Evolutionary conservation across 1,284 basidiomycete genomes (phyloP), one percentile per base, ranked within the genome.

Genomic region (Xerocomus minutiporus): DNA sequence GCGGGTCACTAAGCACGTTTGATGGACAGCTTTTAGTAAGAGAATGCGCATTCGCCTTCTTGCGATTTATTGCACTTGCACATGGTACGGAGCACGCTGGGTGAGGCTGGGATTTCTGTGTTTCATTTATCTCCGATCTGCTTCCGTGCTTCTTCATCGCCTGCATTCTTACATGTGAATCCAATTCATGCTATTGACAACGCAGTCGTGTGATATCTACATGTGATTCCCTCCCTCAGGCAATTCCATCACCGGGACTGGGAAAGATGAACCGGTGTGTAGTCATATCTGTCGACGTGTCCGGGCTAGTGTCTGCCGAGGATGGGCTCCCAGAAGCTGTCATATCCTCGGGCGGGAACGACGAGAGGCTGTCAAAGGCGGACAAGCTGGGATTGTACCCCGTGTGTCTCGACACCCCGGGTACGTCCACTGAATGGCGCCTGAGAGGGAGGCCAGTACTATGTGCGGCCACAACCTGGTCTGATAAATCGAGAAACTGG

Each of bases 401-500:
- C 34, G 47, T 25, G 26, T 47, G 46, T 17, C 54, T 47, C 20
- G 61, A 55, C 46, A 55, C 45, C 13, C 56, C 60, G 11, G 46
- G 55, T 2, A 63, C 6, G 44, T 67, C 65, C 0, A 68, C 67
- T 0, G 65, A 70, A 50, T 67, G 65, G 12, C 69, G 67, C 15
- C 68, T 55, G 29, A 66, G 59, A 9, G 65, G 68, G 40, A 66
- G 57, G 5, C 55, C 57, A 3, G 62, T 50, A 7, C 29, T 52
- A 8, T 71, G 66, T 32, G 58, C 52, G 20, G 51, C 56, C 56
- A 67, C 64, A 25, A 71, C 67, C 48, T 67, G 56, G 2, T 35
- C n/a, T 0, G 67, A 70, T 8, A 67, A 29, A 40, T 70, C 64
- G 9, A 67, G 61, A 51, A 67, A 67, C 65, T 67, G 9, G 34